A percentile compares a stretch with the other conserved stretches of the same genome.
phyloP scores from a whole-genome alignment of 768 basidiomycete genomes.

The Hypholoma sublateritium region DNA sequence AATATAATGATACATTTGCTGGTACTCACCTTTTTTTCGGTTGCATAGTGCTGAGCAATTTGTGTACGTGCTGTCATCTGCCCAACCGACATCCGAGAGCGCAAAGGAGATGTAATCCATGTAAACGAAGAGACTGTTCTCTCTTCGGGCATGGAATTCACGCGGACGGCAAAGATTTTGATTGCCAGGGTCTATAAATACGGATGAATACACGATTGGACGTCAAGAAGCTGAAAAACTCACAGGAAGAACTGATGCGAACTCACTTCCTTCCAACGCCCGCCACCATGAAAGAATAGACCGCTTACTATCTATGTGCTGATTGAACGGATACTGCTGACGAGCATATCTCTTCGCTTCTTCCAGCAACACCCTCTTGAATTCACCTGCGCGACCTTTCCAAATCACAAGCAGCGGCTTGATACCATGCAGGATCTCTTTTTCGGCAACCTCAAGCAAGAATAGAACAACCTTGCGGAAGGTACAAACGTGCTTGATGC shows the following conservation, averaged over 20 bases:
- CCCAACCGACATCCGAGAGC: slow-evolving; percentile 3
- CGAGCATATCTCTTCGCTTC: slow-evolving; percentile 19
- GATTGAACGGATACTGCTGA: slow-evolving; percentile 20
- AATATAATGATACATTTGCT: not conserved
- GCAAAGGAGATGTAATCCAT: slow-evolving; percentile 21
- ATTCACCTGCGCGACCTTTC: slow-evolving; percentile 16
- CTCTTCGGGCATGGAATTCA: slow-evolving; percentile 34
- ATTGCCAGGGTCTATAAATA: not conserved
- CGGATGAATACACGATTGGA: not conserved
- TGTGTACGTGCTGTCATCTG: slow-evolving; percentile 15
- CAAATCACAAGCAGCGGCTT: slow-evolving; percentile 11
- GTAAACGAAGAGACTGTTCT: slow-evolving; percentile 26
- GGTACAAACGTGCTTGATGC: slow-evolving; percentile 10
- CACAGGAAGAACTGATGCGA: slow-evolving; percentile 25
- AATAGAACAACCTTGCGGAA: slow-evolving; percentile 12
- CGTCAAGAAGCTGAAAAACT: slow-evolving; percentile 13
- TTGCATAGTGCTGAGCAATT: slow-evolving; percentile 20
- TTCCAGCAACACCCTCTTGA: slow-evolving; percentile 12
- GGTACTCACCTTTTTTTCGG: slow-evolving; percentile 13
- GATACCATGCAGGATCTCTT: slow-evolving; percentile 15
- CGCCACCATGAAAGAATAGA: slow-evolving; percentile 21
- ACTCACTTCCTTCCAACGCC: slow-evolving; percentile 2
- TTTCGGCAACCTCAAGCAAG: slow-evolving; percentile 5
- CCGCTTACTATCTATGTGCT: slow-evolving; percentile 1
- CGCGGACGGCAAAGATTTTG: slow-evolving; percentile 23